Base-by-base conservation (phyloP, 2,329 filamentous ascomycete species). In the Aspergillus sp. region DNA sequence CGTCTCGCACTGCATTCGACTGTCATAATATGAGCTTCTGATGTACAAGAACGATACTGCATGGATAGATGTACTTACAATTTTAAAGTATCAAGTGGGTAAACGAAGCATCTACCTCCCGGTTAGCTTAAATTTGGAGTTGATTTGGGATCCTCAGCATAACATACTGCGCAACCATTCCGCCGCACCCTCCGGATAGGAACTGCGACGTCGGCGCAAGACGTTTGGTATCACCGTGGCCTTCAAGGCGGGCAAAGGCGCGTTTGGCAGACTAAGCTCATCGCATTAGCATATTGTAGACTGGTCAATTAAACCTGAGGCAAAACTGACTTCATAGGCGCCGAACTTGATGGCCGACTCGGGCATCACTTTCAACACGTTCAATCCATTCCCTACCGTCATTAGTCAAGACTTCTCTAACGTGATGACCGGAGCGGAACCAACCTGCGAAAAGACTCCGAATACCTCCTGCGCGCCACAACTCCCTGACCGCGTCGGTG, bases 281-380 rank as follows among this genome's bases (percentile, higher is more conserved):
- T 22, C 22, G 45, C 6, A 55, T 74, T 52, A 73, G 65, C 54
- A 26, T 39, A 20, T 24, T 26, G 29, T 42, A 22, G 53, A 11
- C 50, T 42, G 26, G 14, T 36, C 29, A 53, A 46, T 12, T 47
- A 36, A 36, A n/a, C 29, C 18, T 24, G 47, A 6, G 16, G 36
- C 1, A 7, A 29, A 62, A 60, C 77, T 69, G 74, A 85, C 85
- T 80, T 99, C 95, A 72, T 97, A 99, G 20, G 93, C 94, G 61
- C 95, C 95, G 74, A 99, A 99, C 77, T 97, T 96, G 73, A 99
- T 96, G 26, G 95, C 94, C 29, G 94, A 97, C 79, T 99, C 95
- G 0, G 95, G 95, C 92, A 98, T 96, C 61, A 99, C 95, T 77
- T 99, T 99, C 71, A 97, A 77, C 2, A 99, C 92, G 68, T 99